Conservation (phyloP, 2,329 filamentous ascomycete species). For the Diaporthe longicolla region DNA sequence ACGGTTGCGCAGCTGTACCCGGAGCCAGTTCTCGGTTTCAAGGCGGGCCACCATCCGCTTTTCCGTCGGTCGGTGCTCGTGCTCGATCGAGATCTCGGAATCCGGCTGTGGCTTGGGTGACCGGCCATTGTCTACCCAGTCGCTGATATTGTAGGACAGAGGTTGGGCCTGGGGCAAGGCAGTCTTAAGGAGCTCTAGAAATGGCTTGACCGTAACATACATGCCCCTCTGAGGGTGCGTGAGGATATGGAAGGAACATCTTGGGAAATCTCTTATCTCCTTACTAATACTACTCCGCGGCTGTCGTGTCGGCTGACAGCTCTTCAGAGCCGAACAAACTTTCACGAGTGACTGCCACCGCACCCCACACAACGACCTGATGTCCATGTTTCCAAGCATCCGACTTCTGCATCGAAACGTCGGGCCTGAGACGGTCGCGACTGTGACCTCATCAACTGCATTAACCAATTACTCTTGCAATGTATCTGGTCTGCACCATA, state of each 20-base stretch:
- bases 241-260: conserved; percentile 72
- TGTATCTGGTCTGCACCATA: background rate
- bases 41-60: conserved; percentile 72
- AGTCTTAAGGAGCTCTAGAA: conserved; percentile 72
- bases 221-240: conserved; percentile 74
- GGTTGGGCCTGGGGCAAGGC: conserved; percentile 64
- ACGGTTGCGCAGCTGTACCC: conserved; percentile 61
- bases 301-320: too few species aligned
- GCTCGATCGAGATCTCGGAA: conserved; percentile 57
- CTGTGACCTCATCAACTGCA: conserved; percentile 50
- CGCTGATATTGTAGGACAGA: conserved; percentile 57
- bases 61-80: conserved; percentile 65
- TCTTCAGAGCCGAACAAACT: background rate
- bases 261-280: conserved; percentile 60
- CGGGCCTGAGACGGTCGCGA: conserved; percentile 66
- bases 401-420: conserved; percentile 66
- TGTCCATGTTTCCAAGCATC: conserved; percentile 50
- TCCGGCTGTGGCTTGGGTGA: conserved; percentile 60
- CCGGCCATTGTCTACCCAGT: conserved; percentile 68
- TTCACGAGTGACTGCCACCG: background rate
- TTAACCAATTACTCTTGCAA: conserved; percentile 4
- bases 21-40: conserved; percentile 71
- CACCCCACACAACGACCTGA: conserved; percentile 51
- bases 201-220: conserved; percentile 73
- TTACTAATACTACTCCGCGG: too few species aligned